A percentile compares a stretch with the other conserved stretches of the same genome.
phyloP scores from a whole-genome alignment of 2,329 filamentous ascomycete genomes.

The Cytospora paraplurivora region DNA sequence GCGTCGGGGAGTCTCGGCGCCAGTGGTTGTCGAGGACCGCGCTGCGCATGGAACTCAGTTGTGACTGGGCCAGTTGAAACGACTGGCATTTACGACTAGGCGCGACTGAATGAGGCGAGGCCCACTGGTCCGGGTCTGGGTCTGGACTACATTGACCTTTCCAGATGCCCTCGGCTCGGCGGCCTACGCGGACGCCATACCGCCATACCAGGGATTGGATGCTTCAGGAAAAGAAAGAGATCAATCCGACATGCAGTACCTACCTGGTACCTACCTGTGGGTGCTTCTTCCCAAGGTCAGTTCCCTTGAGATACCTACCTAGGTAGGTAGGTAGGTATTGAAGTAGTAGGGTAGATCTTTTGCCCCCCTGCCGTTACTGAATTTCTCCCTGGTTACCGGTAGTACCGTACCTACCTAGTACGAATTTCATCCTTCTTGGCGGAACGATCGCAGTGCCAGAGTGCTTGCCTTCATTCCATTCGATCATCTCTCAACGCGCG shows the following conservation, averaged over 20 bases:
- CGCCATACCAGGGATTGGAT: neutral
- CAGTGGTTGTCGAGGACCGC: neutral
- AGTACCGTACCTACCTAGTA: neutral
- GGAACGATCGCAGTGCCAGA: neutral
- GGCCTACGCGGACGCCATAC: neutral
- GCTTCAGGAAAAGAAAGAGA: neutral
- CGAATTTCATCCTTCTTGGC: no score
- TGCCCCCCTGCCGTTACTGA: neutral
- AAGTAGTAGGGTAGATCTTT: no score
- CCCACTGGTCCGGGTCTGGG: neutral
- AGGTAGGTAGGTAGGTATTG: no score
- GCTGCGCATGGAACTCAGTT: neutral
- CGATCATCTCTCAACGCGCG: slow-evolving; percentile 17
- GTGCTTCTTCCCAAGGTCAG: no score
- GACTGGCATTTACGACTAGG: no score
- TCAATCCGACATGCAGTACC: neutral
- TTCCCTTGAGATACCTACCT: no score
- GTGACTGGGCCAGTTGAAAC: no score
- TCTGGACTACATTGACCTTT: neutral
- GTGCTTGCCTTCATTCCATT: slow-evolving; percentile 19
- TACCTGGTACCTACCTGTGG: no score
- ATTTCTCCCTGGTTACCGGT: neutral
- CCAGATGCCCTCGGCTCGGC: neutral
- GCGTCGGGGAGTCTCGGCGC: neutral
- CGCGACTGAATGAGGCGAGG: neutral